These are phyloP conservation scores for Metschnikowia orientalis DNA, from an alignment of 805 yeast genomes.

Conservation along the genomic window DNA sequence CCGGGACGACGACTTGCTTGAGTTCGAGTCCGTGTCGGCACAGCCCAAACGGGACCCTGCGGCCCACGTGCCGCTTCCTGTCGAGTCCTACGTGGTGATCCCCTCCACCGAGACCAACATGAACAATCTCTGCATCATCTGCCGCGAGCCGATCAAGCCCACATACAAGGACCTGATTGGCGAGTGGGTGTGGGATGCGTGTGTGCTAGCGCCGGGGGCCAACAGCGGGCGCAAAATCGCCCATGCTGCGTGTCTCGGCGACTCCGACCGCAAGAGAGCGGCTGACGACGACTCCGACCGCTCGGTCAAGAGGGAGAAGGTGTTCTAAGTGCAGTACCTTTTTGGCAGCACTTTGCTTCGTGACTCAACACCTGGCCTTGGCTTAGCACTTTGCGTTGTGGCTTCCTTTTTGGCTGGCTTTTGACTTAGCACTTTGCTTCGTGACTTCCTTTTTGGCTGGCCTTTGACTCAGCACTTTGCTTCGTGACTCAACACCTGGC, in stretches of 20 bases:
- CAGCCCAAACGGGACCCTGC: constrained; percentile 7
- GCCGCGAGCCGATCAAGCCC: constrained; percentile 41
- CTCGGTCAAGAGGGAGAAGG: constrained; percentile 22
- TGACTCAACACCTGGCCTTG: not conserved
- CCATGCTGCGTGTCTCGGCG: constrained; percentile 37
- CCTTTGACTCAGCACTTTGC: not conserved
- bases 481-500: not conserved
- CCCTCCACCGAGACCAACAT: constrained; percentile 58
- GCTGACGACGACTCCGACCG: constrained; percentile 24
- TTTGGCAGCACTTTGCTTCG: not conserved
- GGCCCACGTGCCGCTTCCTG: not conserved
- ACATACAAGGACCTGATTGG: constrained; percentile 42
- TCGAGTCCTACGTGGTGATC: constrained; percentile 48
- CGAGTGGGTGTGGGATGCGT: constrained; percentile 44
- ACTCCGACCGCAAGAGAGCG: constrained; percentile 32
- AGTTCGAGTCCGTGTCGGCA: constrained; percentile 20
- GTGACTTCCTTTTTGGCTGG: no score
- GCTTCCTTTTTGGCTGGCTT: no score
- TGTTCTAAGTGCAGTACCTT: not conserved
- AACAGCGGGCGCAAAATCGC: constrained; percentile 34
- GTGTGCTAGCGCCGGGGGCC: constrained; percentile 37
- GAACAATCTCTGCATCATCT: constrained; percentile 40
- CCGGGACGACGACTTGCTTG: constrained; percentile 55
- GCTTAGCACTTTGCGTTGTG: no score
- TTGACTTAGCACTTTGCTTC: no score